Evolutionary conservation across 2,329 filamentous ascomycete genomes (phyloP).

Genomic region (Aureobasidium pullulans): DNA sequence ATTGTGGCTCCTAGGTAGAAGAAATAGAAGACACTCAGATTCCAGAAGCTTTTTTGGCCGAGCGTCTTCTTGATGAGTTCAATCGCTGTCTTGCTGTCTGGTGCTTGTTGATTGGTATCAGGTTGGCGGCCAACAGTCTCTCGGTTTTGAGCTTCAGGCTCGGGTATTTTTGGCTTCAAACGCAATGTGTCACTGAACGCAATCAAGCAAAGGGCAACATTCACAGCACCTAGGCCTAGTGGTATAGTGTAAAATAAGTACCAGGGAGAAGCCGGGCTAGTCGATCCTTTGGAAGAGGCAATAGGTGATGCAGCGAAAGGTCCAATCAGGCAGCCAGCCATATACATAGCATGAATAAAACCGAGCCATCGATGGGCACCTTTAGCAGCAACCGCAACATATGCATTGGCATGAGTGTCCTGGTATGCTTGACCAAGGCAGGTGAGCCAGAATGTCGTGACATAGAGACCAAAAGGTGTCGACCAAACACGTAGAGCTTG

Average conservation of each 20-base stretch:
- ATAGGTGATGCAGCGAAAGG: conserved; percentile 37
- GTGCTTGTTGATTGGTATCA: conserved; percentile 20
- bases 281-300: conserved; percentile 17
- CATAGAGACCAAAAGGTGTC: conserved; percentile 47
- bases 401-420: conserved; percentile 57
- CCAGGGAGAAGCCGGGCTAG: conserved; percentile 45
- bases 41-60: conserved; percentile 44
- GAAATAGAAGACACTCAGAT: conserved; percentile 57
- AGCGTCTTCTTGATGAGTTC: conserved; percentile 41
- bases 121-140: no score
- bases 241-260: conserved; percentile 49
- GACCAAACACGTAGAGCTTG: conserved; percentile 51
- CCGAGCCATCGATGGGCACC: conserved; percentile 54
- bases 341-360: conserved; percentile 58
- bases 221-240: conserved; percentile 45
- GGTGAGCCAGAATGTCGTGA: conserved; percentile 51
- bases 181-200: conserved; percentile 46
- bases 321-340: conserved; percentile 47
- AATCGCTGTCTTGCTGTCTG: conserved; percentile 26
- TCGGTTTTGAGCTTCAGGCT: not conserved
- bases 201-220: conserved; percentile 40
- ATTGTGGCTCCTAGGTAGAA: conserved; percentile 52
- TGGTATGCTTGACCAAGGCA: conserved; percentile 56
- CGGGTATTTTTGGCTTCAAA: conserved; percentile 12
- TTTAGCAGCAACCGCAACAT: conserved; percentile 43